Conservation (phyloP, 768 basidiomycete species). For the Terana coerulea region DNA sequence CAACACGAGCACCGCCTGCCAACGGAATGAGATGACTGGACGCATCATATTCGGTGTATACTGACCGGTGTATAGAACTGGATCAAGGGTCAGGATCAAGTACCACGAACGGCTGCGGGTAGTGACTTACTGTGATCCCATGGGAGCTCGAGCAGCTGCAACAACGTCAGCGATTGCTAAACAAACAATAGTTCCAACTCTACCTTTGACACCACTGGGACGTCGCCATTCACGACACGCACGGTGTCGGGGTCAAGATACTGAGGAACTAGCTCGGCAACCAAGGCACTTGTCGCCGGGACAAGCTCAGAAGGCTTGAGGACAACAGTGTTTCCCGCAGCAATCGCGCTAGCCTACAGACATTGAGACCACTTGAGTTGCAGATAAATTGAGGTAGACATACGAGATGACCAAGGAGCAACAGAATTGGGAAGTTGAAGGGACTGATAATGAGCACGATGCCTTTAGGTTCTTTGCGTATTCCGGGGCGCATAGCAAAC, state of each 20-base stretch:
- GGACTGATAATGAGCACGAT: conserved; percentile 65
- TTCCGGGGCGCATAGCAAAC: conserved; percentile 54
- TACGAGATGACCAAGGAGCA: conserved; percentile 55
- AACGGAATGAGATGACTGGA: conserved; percentile 16
- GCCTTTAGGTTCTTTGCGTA: conserved; percentile 77
- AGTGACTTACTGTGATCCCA: conserved; percentile 58
- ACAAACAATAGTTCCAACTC: too few species aligned
- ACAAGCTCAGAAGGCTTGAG: conserved; percentile 77
- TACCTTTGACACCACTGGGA: conserved; percentile 61
- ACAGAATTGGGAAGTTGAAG: conserved; percentile 73
- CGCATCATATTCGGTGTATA: background rate
- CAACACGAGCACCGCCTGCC: conserved; percentile 46
- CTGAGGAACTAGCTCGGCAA: conserved; percentile 66
- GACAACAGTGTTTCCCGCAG: conserved; percentile 69
- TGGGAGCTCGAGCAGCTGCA: conserved; percentile 66
- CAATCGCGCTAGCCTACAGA: conserved; percentile 54
- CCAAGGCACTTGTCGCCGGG: conserved; percentile 49
- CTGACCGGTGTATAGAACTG: conserved; percentile 57
- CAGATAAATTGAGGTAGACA: conserved; percentile 16
- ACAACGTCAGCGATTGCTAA: background rate
- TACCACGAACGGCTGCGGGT: background rate
- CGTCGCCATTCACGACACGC: conserved; percentile 65
- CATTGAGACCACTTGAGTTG: too few species aligned
- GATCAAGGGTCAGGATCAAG: background rate
- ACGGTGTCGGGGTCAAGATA: conserved; percentile 69